A percentile compares a stretch with the other conserved stretches of the same genome.
Evolutionary conservation across 2,329 filamentous ascomycete species (phyloP).

Genomic region (Eutypa lata): DNA sequence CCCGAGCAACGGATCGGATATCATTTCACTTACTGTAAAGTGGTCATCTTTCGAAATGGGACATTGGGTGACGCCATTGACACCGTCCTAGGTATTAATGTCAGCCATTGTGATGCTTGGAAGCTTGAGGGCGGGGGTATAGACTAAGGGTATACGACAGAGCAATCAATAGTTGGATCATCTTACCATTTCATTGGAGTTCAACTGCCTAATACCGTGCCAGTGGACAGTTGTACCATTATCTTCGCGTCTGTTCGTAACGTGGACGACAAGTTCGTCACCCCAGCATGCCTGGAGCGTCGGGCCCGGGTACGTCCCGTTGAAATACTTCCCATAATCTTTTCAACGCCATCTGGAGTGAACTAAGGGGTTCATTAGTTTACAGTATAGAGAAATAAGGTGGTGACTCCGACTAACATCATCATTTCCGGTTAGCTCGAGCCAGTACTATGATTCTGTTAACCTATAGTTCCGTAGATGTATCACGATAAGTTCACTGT

Average conservation of each 20-base stretch:
- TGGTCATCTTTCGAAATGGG: constrained; percentile 47
- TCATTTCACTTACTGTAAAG: constrained; percentile 13
- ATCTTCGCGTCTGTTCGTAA: constrained; percentile 18
- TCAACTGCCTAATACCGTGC: constrained; percentile 31
- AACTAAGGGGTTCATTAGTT: constrained; percentile 2
- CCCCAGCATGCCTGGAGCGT: constrained; percentile 27
- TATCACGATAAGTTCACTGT: not conserved
- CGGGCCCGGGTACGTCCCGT: constrained; percentile 23
- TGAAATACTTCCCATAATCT: constrained; percentile 16
- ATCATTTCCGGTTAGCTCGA: constrained; percentile 9
- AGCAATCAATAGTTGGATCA: not conserved
- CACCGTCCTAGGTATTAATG: constrained; percentile 21
- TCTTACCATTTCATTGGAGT: constrained; percentile 22
- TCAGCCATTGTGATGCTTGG: not conserved
- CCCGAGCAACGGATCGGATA: not conserved
- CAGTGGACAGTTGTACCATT: constrained; percentile 33
- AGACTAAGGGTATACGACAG: not conserved
- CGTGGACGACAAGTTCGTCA: constrained; percentile 24
- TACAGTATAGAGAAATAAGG: not conserved
- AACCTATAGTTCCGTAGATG: not conserved
- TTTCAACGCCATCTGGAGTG: constrained; percentile 11
- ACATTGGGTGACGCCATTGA: constrained; percentile 43
- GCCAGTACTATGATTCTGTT: constrained; percentile 8
- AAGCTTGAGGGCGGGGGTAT: no score
- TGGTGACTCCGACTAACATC: constrained; percentile 2